Conservation (phyloP, 345 rosid genomes). For the Eucalyptus polyanthemos region DNA sequence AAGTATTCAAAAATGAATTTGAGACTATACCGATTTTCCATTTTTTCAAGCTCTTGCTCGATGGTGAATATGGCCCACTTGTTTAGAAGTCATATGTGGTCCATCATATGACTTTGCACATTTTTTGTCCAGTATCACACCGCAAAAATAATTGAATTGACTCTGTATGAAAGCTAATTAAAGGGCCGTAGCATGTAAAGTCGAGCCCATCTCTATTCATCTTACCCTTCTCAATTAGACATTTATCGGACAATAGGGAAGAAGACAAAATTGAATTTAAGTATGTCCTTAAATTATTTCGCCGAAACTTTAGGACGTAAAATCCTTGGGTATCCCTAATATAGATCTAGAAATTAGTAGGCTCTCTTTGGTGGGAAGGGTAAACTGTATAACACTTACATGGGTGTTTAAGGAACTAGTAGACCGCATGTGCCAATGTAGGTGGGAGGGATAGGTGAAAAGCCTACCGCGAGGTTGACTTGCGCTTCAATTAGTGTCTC, state of each 20-base stretch:
- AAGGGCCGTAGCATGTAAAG: background rate
- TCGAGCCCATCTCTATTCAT: background rate
- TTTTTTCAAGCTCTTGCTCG: background rate
- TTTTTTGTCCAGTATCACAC: background rate
- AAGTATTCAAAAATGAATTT: background rate
- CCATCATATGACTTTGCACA: background rate
- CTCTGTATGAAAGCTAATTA: background rate
- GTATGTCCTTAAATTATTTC: no score
- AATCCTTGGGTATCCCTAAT: no score
- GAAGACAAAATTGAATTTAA: background rate
- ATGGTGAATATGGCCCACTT: background rate
- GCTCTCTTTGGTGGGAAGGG: fast-evolving
- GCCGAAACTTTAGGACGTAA: no score
- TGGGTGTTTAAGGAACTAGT: fast-evolving
- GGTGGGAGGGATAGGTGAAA: no score
- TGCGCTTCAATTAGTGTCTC: fast-evolving
- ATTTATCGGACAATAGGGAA: background rate
- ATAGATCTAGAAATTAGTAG: no score
- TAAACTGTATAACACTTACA: fast-evolving
- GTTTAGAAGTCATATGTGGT: background rate
- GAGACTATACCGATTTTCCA: background rate
- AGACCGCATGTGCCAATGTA: fast-evolving
- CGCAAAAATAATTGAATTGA: background rate
- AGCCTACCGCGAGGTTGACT: fast-evolving
- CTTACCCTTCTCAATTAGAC: background rate